These are phyloP conservation scores for Phytophthora pini DNA, from an alignment of 352 stramenopile genomes.

Conservation along the genomic window DNA sequence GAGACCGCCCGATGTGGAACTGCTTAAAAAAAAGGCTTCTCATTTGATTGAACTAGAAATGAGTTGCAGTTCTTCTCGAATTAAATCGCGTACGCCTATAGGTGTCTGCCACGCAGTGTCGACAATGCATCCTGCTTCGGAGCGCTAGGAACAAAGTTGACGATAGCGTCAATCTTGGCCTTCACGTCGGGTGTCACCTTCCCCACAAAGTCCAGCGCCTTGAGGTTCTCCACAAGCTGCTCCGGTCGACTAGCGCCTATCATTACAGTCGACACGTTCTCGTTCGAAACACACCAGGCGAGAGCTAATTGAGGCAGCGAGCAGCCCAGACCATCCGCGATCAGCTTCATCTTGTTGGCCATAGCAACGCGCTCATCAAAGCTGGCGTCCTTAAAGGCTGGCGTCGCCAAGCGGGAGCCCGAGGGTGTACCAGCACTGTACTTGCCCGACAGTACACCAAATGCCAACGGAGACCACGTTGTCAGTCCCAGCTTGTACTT, in stretches of 20 bases:
- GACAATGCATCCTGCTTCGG: no score
- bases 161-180: slow-evolving; percentile 37
- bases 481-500: slow-evolving; percentile 19
- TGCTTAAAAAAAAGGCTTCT: no score
- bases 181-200: slow-evolving; percentile 58
- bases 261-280: slow-evolving; percentile 59
- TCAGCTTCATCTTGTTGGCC: slow-evolving; percentile 44
- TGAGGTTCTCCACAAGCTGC: slow-evolving; percentile 69
- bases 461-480: slow-evolving; percentile 5
- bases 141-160: slow-evolving; percentile 2
- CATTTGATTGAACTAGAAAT: no score
- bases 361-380: slow-evolving; percentile 27
- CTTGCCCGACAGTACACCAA: slow-evolving; percentile 61
- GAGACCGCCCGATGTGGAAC: no score
- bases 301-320: slow-evolving; percentile 52
- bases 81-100: no score
- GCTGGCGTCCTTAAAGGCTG: neutral
- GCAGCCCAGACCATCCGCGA: slow-evolving; percentile 57
- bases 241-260: slow-evolving; percentile 47
- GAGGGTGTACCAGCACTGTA: slow-evolving; percentile 48
- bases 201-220: slow-evolving; percentile 41
- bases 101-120: no score
- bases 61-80: no score
- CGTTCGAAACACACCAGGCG: slow-evolving; percentile 53
- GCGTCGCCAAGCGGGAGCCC: slow-evolving; percentile 34